Evolutionary conservation across 306 rosid genomes (phyloP).

Genomic region (Alnus rubra): DNA sequence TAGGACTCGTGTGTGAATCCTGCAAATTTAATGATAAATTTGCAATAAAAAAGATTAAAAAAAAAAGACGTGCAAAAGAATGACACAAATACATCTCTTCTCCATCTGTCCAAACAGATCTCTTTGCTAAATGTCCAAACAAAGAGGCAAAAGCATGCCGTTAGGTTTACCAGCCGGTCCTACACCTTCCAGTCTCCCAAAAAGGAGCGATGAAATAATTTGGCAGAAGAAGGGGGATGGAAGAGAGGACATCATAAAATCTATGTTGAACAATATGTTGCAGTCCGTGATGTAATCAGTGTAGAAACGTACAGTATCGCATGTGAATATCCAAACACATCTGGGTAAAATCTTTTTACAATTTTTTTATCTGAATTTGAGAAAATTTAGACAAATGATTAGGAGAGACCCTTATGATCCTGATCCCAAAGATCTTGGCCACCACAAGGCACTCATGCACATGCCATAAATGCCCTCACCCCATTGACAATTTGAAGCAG

Average conservation of each 20-base stretch:
- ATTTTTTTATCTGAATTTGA: too few relatives aligned
- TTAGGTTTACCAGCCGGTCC: background rate
- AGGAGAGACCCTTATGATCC: too few relatives aligned
- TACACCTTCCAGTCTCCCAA: background rate
- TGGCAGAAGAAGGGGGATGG: background rate
- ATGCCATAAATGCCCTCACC: background rate
- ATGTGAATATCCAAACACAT: constrained; percentile 11
- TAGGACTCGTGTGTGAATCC: too few relatives aligned
- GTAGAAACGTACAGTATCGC: constrained; percentile 28
- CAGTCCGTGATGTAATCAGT: constrained; percentile 7
- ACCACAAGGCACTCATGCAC: background rate
- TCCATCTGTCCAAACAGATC: too few relatives aligned
- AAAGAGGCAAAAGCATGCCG: background rate
- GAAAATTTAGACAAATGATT: too few relatives aligned
- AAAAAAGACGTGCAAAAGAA: too few relatives aligned
- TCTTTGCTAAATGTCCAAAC: background rate
- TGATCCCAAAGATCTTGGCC: too few relatives aligned
- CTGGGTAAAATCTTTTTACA: too few relatives aligned
- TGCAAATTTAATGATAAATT: too few relatives aligned
- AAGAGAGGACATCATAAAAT: constrained; percentile 19
- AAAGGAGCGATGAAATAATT: background rate
- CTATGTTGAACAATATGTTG: constrained; percentile 22
- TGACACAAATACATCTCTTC: too few relatives aligned
- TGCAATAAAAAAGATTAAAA: too few relatives aligned
- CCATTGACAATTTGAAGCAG: constrained; percentile 9